phyloP scores from a whole-genome alignment of 441 rosid species.

The Adansonia grandidieri region DNA sequence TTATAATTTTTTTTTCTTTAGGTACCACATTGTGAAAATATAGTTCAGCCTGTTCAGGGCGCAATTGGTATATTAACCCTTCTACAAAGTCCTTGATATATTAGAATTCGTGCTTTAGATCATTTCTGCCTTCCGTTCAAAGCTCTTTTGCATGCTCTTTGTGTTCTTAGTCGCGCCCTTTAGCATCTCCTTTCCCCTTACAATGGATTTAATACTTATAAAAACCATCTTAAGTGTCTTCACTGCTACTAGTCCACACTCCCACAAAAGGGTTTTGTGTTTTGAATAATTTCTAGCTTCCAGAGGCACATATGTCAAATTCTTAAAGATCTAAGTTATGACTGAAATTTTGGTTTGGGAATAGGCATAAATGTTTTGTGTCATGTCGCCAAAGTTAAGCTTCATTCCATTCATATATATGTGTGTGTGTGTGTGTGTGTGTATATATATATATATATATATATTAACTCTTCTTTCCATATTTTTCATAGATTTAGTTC shows the following conservation, averaged over 20 bases:
- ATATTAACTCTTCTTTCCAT: conserved; percentile 23
- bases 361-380: conserved; percentile 9
- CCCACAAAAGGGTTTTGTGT: neutral
- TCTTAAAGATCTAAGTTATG: neutral
- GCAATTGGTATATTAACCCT: neutral
- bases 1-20: too few species aligned
- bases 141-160: neutral
- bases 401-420: neutral
- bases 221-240: conserved; percentile 6
- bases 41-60: too few species aligned
- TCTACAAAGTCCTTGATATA: neutral
- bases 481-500: conserved; percentile 83
- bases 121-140: neutral
- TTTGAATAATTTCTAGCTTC: neutral
- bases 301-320: neutral
- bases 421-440: too few species aligned
- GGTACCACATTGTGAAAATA: too few species aligned
- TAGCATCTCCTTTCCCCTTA: neutral
- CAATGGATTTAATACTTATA: neutral
- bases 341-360: conserved; percentile 10
- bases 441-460: neutral
- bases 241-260: neutral
- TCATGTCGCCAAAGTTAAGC: conserved; percentile 20
- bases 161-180: neutral
- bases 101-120: neutral